phyloP scores from a whole-genome alignment of 202 grass and related monocot genomes.

The Zoysia matrella region DNA sequence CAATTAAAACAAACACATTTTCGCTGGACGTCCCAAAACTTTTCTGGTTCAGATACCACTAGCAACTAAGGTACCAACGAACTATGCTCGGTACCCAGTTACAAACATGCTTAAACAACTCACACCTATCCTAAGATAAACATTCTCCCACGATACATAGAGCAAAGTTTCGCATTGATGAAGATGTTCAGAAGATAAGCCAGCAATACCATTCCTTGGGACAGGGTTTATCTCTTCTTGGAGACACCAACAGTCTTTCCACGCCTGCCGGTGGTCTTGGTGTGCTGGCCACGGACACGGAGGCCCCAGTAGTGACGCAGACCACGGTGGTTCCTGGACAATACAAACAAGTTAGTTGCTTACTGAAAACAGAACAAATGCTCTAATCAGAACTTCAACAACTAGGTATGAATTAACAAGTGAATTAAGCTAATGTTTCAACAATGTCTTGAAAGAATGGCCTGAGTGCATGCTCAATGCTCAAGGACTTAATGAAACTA shows the following conservation, averaged over 20 bases:
- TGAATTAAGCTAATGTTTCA: not conserved
- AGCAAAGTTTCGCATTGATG: not conserved
- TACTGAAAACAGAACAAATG: not conserved
- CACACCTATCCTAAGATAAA: conserved; percentile 32
- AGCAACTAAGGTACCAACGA: too few relatives aligned
- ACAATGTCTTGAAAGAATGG: not conserved
- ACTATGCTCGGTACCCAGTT: too few relatives aligned
- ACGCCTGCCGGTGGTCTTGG: too few relatives aligned
- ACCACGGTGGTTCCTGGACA: not conserved
- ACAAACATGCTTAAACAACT: not conserved
- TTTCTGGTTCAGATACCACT: too few relatives aligned
- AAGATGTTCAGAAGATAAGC: not conserved
- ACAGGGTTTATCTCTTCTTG: too few relatives aligned
- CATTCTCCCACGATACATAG: not conserved
- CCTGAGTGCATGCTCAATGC: not conserved
- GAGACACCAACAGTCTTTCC: too few relatives aligned
- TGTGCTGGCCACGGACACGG: too few relatives aligned
- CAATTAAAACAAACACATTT: too few relatives aligned
- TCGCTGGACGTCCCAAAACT: too few relatives aligned
- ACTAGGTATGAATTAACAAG: not conserved
- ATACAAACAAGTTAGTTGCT: not conserved
- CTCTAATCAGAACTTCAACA: not conserved
- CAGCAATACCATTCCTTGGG: not conserved
- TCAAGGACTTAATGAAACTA: not conserved
- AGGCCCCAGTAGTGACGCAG: too few relatives aligned